Conservation (phyloP, 495 filamentous ascomycete species). For the Amniculicola lignicola region DNA sequence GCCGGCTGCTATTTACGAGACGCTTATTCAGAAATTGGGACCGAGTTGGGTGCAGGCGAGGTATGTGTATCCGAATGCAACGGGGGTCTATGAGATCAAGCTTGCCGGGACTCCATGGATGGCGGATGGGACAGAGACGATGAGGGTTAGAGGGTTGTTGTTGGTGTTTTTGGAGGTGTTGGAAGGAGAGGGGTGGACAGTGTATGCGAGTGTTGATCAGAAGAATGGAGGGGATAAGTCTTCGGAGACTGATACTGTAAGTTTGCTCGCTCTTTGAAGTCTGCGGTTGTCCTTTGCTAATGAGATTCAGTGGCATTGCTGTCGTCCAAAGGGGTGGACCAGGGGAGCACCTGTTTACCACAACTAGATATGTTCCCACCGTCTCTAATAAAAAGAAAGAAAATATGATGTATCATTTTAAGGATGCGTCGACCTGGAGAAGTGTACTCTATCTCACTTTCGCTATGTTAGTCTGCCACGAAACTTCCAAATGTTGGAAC, state of each 20-base stretch:
- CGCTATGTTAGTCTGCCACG: too few species aligned
- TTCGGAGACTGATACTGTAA: conserved; percentile 25
- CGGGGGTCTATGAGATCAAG: conserved; percentile 23
- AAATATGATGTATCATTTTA: too few species aligned
- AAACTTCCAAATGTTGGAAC: too few species aligned
- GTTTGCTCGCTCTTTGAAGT: not conserved
- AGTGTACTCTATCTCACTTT: too few species aligned
- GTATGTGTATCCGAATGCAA: not conserved
- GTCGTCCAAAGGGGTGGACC: conserved; percentile 12
- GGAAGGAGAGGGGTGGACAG: conserved; percentile 27
- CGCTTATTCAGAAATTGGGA: not conserved
- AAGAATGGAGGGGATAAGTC: conserved; percentile 13
- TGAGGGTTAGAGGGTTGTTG: conserved; percentile 14
- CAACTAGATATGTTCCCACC: too few species aligned
- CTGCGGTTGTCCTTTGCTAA: not conserved
- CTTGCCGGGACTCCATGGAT: conserved; percentile 17
- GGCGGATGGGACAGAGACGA: conserved; percentile 10
- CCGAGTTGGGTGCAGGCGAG: not conserved
- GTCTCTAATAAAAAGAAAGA: too few species aligned
- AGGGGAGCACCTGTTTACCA: conserved; percentile 15
- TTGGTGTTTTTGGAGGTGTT: conserved; percentile 22
- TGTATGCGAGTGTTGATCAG: conserved; percentile 32
- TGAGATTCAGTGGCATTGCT: conserved; percentile 6
- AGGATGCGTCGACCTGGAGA: too few species aligned
- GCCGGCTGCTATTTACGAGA: not conserved